These are phyloP conservation scores for Royoungia palumana DNA, from an alignment of 768 basidiomycete genomes.

Conservation along the genomic window DNA sequence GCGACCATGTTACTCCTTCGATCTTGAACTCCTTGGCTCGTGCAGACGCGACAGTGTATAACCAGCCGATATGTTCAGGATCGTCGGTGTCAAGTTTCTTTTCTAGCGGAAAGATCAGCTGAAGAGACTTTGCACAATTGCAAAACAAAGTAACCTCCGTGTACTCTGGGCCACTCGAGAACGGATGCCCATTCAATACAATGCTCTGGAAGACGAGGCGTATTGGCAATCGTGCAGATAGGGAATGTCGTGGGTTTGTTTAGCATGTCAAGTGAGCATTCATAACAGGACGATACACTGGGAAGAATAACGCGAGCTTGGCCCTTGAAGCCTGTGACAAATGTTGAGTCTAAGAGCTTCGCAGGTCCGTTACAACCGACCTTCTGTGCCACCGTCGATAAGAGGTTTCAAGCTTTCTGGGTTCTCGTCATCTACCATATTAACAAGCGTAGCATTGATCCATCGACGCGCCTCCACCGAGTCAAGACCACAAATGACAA, in stretches of 20 bases:
- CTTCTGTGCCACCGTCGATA: conserved; percentile 98
- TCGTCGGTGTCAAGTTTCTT: conserved; percentile 97
- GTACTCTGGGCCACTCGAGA: conserved; percentile 94
- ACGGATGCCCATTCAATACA: conserved; percentile 99
- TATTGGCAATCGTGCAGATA: conserved; percentile 99
- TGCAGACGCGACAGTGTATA: conserved; percentile 73
- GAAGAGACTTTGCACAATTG: background rate
- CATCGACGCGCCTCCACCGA: conserved; percentile 96
- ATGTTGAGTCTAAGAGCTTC: background rate
- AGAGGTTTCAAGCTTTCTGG: conserved; percentile 94
- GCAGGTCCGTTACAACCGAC: conserved; percentile 36
- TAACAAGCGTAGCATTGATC: conserved; percentile 98
- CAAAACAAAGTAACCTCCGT: conserved; percentile 58
- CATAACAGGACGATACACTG: conserved; percentile 93
- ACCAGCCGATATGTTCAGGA: conserved; percentile 94
- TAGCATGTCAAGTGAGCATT: conserved; percentile 97
- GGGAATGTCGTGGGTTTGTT: conserved; percentile 97
- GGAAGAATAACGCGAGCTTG: conserved; percentile 97
- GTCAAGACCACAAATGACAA: conserved; percentile 96
- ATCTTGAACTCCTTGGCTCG: conserved; percentile 95
- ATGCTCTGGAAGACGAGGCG: conserved; percentile 95
- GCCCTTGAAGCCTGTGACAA: conserved; percentile 84
- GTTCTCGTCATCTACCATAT: conserved; percentile 89
- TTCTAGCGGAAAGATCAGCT: conserved; percentile 38
- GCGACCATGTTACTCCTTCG: conserved; percentile 95